phyloP scores from a whole-genome alignment of 805 yeast species.

The Sugiyamaella valdiviana region DNA sequence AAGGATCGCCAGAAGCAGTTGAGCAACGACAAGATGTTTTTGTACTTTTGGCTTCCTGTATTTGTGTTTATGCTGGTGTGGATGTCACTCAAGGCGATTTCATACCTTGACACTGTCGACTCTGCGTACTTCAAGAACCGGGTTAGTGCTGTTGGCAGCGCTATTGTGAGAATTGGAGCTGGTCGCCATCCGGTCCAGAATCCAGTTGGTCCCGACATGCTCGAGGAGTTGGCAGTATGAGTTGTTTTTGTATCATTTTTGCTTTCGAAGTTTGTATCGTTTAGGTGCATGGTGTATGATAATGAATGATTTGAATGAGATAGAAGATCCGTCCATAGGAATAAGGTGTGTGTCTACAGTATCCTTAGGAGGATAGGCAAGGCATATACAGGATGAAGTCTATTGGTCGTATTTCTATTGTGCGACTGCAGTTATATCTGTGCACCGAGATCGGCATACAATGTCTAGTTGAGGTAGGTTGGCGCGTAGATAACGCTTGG shows the following conservation, averaged over 20 bases:
- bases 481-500: not conserved
- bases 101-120: slow-evolving; percentile 15
- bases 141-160: slow-evolving; percentile 8
- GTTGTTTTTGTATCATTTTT: not conserved
- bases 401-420: no score
- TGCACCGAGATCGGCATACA: no score
- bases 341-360: no score
- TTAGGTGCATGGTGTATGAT: not conserved
- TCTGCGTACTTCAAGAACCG: slow-evolving; percentile 6
- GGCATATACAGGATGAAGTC: no score
- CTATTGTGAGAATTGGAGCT: slow-evolving; percentile 7
- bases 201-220: not conserved
- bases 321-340: no score
- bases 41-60: slow-evolving; percentile 89
- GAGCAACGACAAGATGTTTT: slow-evolving; percentile 71
- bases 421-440: no score
- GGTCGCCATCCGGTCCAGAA: not conserved
- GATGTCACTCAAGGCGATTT: slow-evolving; percentile 17
- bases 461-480: not conserved
- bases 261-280: not conserved
- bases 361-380: no score
- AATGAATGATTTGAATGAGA: not conserved
- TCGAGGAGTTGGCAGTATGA: not conserved
- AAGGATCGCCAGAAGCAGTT: slow-evolving; percentile 39
- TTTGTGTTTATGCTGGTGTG: slow-evolving; percentile 39